Evolutionary conservation across 2,329 filamentous ascomycete genomes (phyloP), one percentile per base, ranked within the genome.

Genomic region (Pseudogymnoascus sp.): DNA sequence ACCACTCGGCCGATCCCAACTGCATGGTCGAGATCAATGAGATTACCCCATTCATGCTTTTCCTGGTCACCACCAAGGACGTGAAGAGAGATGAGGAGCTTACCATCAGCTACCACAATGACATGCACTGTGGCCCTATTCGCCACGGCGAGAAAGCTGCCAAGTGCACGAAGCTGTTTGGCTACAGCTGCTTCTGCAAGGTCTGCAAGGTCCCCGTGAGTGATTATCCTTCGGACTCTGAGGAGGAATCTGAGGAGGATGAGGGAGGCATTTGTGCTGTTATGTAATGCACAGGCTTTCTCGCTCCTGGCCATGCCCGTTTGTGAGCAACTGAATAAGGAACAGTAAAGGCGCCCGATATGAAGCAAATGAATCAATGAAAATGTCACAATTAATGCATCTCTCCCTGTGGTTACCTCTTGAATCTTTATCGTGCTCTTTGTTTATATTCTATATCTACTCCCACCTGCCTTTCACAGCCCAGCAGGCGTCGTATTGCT

Each of bases 111-210:
- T 54, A 54, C 47, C 47, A 54, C 26, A 31, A 33, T 13, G 47
- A 54, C 15, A 54, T 54, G 47, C 47, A 54, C 47, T 54, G 47
- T 54, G 47, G 47, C 8, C 47, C 47, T 54, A 54, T 54, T 33
- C 47, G 47, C 15, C 29, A 54, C 8, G 47, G 47, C 1, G 47
- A 54, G 1, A 54, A 54, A 10, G 29, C 29, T 7, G 47, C 47
- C 7, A 54, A 54, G 47, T 54, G 47, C 47, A 54, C 29, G 15
- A 54, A 54, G 47, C 15, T 54, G 29, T 54, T 54, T 54, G 47
- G 47, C 47, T 33, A 54, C 9, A 54, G 29, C 26, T 54, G 47
- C 47, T 17, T 33, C 47, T 54, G 47, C 29, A 54, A 54, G 47
- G 29, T 54, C 29, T 54, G 47, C 47, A 54, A 54, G 29, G n/a